Conservation (phyloP, 257 asterid species). For the Henckelia pumila region DNA sequence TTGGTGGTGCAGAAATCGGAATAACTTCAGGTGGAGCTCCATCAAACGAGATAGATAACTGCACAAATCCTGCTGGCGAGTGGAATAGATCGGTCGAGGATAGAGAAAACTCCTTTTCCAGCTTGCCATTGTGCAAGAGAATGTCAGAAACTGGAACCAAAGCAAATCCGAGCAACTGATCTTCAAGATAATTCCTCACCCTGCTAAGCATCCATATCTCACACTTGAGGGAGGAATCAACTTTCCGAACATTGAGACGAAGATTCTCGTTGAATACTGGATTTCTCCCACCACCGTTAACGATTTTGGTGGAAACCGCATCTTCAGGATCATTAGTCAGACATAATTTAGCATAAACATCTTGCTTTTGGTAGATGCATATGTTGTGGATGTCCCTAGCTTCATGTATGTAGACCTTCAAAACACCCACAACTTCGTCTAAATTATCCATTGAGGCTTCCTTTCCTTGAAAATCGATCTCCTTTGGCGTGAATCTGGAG, state of each 20-base stretch:
- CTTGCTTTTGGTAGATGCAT: constrained; percentile 94
- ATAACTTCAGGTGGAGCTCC: constrained; percentile 79
- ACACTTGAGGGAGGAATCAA: constrained; percentile 78
- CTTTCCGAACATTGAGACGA: constrained; percentile 49
- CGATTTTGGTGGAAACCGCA: constrained; percentile 67
- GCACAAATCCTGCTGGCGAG: constrained; percentile 96
- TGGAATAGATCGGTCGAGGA: constrained; percentile 94
- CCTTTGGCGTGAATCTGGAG: constrained; percentile 31
- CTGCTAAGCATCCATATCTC: constrained; percentile 98
- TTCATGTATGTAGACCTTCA: constrained; percentile 80
- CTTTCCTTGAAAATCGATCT: constrained; percentile 37
- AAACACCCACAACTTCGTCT: constrained; percentile 52
- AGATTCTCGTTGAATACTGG: constrained; percentile 81
- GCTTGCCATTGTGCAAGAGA: constrained; percentile 55
- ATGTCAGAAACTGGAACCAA: constrained; percentile 84
- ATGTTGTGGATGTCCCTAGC: constrained; percentile 94
- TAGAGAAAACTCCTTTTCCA: constrained; percentile 84
- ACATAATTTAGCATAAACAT: constrained; percentile 86
- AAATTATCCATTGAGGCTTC: constrained; percentile 32
- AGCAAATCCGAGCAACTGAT: constrained; percentile 90
- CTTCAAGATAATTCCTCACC: constrained; percentile 87
- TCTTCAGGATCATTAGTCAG: constrained; percentile 83
- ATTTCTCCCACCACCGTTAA: constrained; percentile 88
- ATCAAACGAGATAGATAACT: constrained; percentile 58
- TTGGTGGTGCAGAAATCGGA: constrained; percentile 44